Evolutionary conservation across 345 rosid species (phyloP), one percentile per base, ranked within the genome.

Genomic region (Linum lewisii): DNA sequence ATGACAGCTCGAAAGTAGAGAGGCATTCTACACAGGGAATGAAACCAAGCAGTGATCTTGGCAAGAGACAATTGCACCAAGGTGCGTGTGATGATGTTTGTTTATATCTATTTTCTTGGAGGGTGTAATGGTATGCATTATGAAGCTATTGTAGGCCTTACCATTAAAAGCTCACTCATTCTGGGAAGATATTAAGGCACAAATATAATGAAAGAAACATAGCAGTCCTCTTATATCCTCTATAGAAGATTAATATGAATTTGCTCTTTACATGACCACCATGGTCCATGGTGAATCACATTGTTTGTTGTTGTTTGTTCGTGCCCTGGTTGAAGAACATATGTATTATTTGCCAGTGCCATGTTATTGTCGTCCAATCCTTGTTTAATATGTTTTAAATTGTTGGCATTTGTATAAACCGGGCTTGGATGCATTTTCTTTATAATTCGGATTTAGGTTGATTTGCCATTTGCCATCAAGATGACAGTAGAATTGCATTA

Each of bases 51-150:
- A 66, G 76, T 79, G 64, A 64, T 55, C 67, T 65, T 73, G 66
- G 73, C 69, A 70, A 64, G 73, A 77, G 75, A 66, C 74, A 55
- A 63, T 78, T 73, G 51, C 65, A 57, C 32, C 76, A 78, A 80
- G 87, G 87, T 84, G 22, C 57, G 74, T 51, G 56, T 44, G 24
- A n/a, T 18, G 37, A 66, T 32, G 52, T 51, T 32, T 19, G 0
- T 22, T 4, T 20, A 20, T 9, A 7, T 21, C 1, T 20, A 6
- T 42, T 16, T 42, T 42, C 47, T 42, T 4, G 14, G 13, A 3
- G 47, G 16, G 10, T 34, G 38, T 34, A 6, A 34, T 34, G 38
- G 10, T n/a, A n/a, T n/a, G n/a, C n/a, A n/a, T n/a, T n/a, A n/a
- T n/a, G n/a, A n/a, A 29, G 34, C 34, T 29, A 29, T 29, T 29